These are phyloP conservation scores for Colletotrichum lentis DNA, from an alignment of 2,329 filamentous ascomycete species.

Conservation along the genomic window DNA sequence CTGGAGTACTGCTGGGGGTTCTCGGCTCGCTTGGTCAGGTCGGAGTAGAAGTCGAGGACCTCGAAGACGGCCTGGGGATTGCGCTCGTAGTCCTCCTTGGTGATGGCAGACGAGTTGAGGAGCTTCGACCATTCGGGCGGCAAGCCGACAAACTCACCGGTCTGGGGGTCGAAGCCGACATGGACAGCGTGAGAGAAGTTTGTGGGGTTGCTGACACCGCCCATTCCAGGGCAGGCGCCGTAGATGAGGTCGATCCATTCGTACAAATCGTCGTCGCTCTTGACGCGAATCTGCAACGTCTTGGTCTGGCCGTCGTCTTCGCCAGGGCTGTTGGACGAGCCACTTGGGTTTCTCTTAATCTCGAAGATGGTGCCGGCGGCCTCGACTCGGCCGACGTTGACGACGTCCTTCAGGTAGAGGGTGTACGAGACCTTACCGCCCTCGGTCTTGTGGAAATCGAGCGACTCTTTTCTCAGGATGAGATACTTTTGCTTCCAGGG, in stretches of 20 bases:
- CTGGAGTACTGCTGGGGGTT: slow-evolving; percentile 74
- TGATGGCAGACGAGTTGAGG: slow-evolving; percentile 94
- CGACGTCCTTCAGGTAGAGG: slow-evolving; percentile 85
- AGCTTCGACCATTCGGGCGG: slow-evolving; percentile 98
- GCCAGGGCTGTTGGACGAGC: slow-evolving; percentile 73
- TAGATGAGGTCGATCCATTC: slow-evolving; percentile 99
- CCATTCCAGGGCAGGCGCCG: slow-evolving; percentile 95
- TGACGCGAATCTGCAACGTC: slow-evolving; percentile 90
- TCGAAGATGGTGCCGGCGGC: slow-evolving; percentile 92
- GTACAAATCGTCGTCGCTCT: slow-evolving; percentile 95
- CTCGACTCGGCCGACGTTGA: slow-evolving; percentile 90
- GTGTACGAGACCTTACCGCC: slow-evolving; percentile 87
- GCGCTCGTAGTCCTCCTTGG: slow-evolving; percentile 97
- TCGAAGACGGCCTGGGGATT: slow-evolving; percentile 89
- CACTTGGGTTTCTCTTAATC: slow-evolving; percentile 79
- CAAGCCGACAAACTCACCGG: slow-evolving; percentile 91
- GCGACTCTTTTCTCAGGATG: slow-evolving; percentile 87
- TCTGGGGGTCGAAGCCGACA: slow-evolving; percentile 95
- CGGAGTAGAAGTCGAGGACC: slow-evolving; percentile 85
- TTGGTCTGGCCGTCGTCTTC: slow-evolving; percentile 83
- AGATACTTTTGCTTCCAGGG: slow-evolving; percentile 91
- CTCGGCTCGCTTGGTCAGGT: slow-evolving; percentile 78
- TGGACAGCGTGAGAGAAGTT: slow-evolving; percentile 98
- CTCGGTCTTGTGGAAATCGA: slow-evolving; percentile 94
- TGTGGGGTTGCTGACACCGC: slow-evolving; percentile 96